Base-by-base conservation (phyloP, 768 basidiomycete species). In the Mycena rosella region DNA sequence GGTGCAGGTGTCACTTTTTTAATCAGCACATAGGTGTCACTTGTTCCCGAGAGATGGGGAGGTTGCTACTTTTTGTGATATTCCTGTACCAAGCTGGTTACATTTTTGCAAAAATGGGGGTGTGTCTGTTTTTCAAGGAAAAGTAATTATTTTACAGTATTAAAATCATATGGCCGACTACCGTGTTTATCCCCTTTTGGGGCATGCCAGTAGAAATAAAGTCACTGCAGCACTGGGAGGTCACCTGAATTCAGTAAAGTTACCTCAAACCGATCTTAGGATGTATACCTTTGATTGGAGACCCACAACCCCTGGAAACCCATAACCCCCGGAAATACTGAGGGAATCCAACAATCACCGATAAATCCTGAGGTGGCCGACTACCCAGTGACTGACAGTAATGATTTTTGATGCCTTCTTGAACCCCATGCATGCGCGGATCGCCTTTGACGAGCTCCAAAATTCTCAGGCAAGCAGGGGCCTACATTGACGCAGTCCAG, bases 121-220 rank as follows among this genome's bases (percentile, higher is more conserved):
- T n/a, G n/a, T n/a, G n/a, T n/a, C n/a, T n/a, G n/a, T n/a, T n/a
- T n/a, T n/a, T n/a, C n/a, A n/a, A n/a, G n/a, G n/a, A n/a, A n/a
- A n/a, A n/a, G n/a, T n/a, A n/a, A n/a, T n/a, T n/a, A n/a, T n/a
- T n/a, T n/a, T n/a, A n/a, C n/a, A n/a, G n/a, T n/a, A n/a, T n/a
- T n/a, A n/a, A n/a, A n/a, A n/a, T n/a, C n/a, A n/a, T n/a, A n/a
- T 60, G 59, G 59, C 47, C 34, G 34, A 60, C 47, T 48, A 51
- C 30, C 22, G 6, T 49, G 59, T 60, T 60, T 60, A 58, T 38
- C 36, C 32, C 32, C 45, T 60, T 60, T 60, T 48, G 32, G 47
- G 29, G 29, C 32, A 60, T 49, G 47, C 45, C 45, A 30, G 17
- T 36, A 36, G 58, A 59, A 59, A 59, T 29, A 59, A 48, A 59